Conservation (phyloP, 805 yeast species). For the Sungouiozyma ichnusensis region DNA sequence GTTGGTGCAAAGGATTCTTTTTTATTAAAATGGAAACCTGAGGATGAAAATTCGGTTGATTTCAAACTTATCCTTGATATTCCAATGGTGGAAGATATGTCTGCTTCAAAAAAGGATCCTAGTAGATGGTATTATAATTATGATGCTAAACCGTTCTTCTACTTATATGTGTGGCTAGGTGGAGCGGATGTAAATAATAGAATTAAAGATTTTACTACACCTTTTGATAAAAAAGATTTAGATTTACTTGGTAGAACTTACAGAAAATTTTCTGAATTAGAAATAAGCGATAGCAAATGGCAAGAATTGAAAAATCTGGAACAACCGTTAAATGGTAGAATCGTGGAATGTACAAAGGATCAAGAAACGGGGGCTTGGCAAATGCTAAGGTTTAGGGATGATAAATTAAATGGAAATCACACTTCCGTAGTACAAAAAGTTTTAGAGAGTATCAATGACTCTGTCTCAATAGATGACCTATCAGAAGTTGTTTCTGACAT, state of each 20-base stretch:
- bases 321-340: conserved; percentile 81
- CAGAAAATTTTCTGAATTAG: conserved; percentile 55
- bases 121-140: conserved; percentile 68
- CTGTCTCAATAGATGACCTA: conserved; percentile 73
- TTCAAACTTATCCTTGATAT: conserved; percentile 50
- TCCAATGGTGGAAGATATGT: conserved; percentile 26
- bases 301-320: conserved; percentile 51
- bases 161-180: conserved; percentile 74
- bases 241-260: conserved; percentile 37
- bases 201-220: conserved; percentile 22
- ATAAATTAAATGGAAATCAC: conserved; percentile 82
- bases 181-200: conserved; percentile 28
- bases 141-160: conserved; percentile 64
- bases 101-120: conserved; percentile 43
- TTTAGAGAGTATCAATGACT: conserved; percentile 73
- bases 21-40: conserved; percentile 92
- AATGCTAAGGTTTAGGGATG: conserved; percentile 83
- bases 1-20: conserved; percentile 77
- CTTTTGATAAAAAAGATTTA: conserved; percentile 24
- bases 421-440: conserved; percentile 71
- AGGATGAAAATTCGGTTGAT: conserved; percentile 89
- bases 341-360: conserved; percentile 74
- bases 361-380: conserved; percentile 61
- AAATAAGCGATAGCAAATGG: conserved; percentile 69
- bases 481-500: conserved; percentile 47